Evolutionary conservation across 306 rosid genomes (phyloP).

Genomic region (Luffa acutangula): DNA sequence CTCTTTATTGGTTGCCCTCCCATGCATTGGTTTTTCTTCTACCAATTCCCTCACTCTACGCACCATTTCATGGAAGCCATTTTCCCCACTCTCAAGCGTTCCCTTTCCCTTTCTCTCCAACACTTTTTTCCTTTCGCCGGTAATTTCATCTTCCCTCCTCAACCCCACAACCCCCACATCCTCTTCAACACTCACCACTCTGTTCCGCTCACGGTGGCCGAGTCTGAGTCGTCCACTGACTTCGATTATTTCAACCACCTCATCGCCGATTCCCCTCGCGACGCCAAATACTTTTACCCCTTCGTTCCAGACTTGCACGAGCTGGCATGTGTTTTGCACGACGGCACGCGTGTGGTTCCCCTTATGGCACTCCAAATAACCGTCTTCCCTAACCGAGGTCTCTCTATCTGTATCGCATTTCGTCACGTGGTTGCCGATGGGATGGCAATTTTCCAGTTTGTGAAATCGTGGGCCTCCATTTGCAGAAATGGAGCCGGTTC

Average conservation of each 20-base stretch:
- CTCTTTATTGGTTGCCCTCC: conserved; percentile 6
- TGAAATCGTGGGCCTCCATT: conserved; percentile 25
- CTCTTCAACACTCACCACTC: conserved; percentile 8
- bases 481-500: not conserved
- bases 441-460: conserved; percentile 11
- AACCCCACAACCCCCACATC: conserved; percentile 17
- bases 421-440: conserved; percentile 31
- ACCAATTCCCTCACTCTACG: conserved; percentile 17
- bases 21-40: conserved; percentile 21
- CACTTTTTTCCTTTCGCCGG: conserved; percentile 26
- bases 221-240: no score
- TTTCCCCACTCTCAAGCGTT: conserved; percentile 22
- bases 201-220: conserved; percentile 5
- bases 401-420: conserved; percentile 10
- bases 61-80: conserved; percentile 6
- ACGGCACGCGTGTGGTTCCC: conserved; percentile 1
- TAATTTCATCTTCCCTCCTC: conserved; percentile 17
- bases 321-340: not conserved
- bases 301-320: conserved; percentile 17
- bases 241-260: conserved; percentile 12
- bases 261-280: not conserved
- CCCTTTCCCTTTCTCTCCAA: conserved; percentile 28
- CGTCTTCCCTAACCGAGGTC: conserved; percentile 17
- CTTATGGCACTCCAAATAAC: conserved; percentile 22
- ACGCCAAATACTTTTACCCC: conserved; percentile 6